Percentiles rank a stretch among this genome's conserved stretches.
Conservation (phyloP, 257 asterid genomes). For the Solanum clarkiae region DNA sequence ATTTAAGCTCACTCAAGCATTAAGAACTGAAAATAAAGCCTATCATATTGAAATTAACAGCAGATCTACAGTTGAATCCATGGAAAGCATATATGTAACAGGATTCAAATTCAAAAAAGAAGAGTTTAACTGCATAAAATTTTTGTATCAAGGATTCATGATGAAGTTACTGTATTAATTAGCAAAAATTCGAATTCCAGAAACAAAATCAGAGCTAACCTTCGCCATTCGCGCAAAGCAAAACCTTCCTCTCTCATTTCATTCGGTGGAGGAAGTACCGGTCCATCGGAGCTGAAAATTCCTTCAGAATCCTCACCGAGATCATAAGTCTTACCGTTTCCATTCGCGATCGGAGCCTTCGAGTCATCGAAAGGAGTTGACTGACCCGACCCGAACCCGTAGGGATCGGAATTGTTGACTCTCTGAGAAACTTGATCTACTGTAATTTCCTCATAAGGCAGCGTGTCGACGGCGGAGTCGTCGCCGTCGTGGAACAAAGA, state of each 20-base stretch:
- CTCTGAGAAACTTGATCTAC: background rate
- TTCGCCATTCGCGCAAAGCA: conserved; percentile 84
- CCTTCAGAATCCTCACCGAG: conserved; percentile 42
- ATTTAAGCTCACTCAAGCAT: too few relatives aligned
- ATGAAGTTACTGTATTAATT: background rate
- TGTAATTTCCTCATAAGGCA: background rate
- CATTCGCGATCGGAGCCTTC: background rate
- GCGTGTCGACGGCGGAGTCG: background rate
- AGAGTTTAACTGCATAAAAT: too few relatives aligned
- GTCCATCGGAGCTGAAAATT: conserved; percentile 68
- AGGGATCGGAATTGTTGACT: background rate
- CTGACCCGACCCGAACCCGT: background rate
- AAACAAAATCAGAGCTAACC: conserved; percentile 17
- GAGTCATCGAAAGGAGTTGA: background rate
- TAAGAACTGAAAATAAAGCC: background rate
- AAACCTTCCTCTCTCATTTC: conserved; percentile 80
- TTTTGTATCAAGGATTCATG: background rate
- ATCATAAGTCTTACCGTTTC: conserved; percentile 11
- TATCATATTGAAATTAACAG: background rate
- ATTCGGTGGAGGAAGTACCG: conserved; percentile 70
- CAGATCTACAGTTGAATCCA: background rate
- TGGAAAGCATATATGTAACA: background rate
- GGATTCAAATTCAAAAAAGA: background rate
- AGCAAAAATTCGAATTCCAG: background rate
- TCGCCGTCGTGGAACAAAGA: background rate